Conservation (phyloP, 805 yeast genomes). For the Teunomyces cretensis region DNA sequence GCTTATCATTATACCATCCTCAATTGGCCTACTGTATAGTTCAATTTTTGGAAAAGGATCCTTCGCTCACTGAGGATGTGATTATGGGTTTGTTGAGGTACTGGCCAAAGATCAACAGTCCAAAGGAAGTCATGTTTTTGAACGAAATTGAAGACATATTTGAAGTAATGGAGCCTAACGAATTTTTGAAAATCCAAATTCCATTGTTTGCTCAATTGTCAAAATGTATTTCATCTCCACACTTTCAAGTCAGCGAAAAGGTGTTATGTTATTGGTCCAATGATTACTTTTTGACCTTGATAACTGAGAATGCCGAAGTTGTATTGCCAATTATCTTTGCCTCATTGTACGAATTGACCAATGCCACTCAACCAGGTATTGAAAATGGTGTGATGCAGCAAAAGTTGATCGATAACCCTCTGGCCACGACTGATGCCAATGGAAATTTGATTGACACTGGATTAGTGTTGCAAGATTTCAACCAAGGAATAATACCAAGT, state of each 20-base stretch:
- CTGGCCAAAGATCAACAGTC: constrained; percentile 96
- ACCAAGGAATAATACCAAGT: constrained; percentile 21
- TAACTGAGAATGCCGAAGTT: constrained; percentile 89
- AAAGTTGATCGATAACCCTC: constrained; percentile 37
- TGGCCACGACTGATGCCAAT: constrained; percentile 40
- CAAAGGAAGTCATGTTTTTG: constrained; percentile 93
- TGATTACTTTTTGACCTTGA: constrained; percentile 85
- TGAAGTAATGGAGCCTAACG: constrained; percentile 92
- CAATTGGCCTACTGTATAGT: constrained; percentile 96
- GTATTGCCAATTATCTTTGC: constrained; percentile 91
- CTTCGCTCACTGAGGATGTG: constrained; percentile 90
- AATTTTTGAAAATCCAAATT: constrained; percentile 86
- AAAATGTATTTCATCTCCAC: constrained; percentile 90
- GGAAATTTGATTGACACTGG: constrained; percentile 42
- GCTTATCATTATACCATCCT: constrained; percentile 89
- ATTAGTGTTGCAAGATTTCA: constrained; percentile 28
- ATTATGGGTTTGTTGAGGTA: constrained; percentile 86
- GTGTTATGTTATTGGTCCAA: constrained; percentile 93
- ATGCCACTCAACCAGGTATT: constrained; percentile 44
- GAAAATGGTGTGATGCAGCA: constrained; percentile 42
- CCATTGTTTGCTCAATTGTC: constrained; percentile 93
- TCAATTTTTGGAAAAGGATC: constrained; percentile 94
- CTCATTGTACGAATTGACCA: constrained; percentile 80
- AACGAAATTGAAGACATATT: constrained; percentile 96
- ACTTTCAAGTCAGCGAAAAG: constrained; percentile 96